phyloP scores from a whole-genome alignment of 208 protist genomes.

The Paratrypanosoma confusum region DNA sequence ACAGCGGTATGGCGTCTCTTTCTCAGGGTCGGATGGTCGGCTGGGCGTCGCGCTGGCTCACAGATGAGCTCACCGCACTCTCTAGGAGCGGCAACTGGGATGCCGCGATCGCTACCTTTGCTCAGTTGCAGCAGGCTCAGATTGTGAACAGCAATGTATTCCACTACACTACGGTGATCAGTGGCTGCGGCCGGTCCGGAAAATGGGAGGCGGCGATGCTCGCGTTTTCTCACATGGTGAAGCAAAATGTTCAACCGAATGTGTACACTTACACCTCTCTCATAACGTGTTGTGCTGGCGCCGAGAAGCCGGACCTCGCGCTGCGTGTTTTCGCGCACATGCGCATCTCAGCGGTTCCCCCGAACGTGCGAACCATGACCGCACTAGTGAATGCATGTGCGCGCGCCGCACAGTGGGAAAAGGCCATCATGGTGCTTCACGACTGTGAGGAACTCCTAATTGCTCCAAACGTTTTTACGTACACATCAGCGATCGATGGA shows the following conservation, averaged over 20 bases:
- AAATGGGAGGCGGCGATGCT: constrained; percentile 53
- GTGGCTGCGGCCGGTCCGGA: constrained; percentile 58
- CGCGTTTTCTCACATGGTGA: constrained; percentile 63
- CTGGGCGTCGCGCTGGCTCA: constrained; percentile 74
- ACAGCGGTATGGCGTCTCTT: constrained; percentile 36
- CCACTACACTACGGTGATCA: constrained; percentile 83
- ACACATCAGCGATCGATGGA: constrained; percentile 83
- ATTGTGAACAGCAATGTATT: constrained; percentile 81
- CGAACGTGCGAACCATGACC: constrained; percentile 75
- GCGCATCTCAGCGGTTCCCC: constrained; percentile 51
- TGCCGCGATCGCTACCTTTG: constrained; percentile 47
- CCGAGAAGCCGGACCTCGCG: constrained; percentile 37
- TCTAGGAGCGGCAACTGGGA: constrained; percentile 72
- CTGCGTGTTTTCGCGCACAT: constrained; percentile 72
- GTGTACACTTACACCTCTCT: constrained; percentile 80
- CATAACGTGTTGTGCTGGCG: constrained; percentile 53
- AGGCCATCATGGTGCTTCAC: constrained; percentile 53
- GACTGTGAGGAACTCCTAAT: constrained; percentile 68
- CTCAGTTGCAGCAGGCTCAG: constrained; percentile 44
- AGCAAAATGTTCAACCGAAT: constrained; percentile 57
- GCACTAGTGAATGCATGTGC: constrained; percentile 51
- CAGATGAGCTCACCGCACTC: constrained; percentile 70
- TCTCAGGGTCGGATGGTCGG: constrained; percentile 46
- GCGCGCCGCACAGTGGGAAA: constrained; percentile 52
- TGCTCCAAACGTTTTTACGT: constrained; percentile 79